Evolutionary conservation across 768 basidiomycete species (phyloP).

Genomic region (Suillus fuscotomentosus): DNA sequence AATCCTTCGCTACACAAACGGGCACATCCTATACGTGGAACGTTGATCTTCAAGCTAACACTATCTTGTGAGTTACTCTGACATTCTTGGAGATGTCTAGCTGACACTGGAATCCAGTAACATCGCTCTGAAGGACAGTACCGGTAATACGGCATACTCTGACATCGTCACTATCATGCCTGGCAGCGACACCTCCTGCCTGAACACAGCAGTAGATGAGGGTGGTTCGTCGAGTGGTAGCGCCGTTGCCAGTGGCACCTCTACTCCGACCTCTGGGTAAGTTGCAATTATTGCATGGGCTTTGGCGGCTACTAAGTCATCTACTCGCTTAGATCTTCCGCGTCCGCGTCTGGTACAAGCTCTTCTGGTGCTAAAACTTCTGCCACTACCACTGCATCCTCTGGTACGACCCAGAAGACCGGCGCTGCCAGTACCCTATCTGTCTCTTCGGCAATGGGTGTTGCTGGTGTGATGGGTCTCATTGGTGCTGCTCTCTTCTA

Average conservation of each 20-base stretch:
- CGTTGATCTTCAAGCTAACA: conserved; percentile 45
- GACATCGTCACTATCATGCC: conserved; percentile 45
- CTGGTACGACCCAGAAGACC: conserved; percentile 22
- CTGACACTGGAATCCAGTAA: conserved; percentile 38
- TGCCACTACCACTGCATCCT: conserved; percentile 13
- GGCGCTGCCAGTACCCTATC: conserved; percentile 33
- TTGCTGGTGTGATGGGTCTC: conserved; percentile 51
- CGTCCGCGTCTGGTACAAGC: conserved; percentile 12
- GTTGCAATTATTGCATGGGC: neutral
- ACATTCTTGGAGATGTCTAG: fast-evolving
- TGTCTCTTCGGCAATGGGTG: conserved; percentile 35
- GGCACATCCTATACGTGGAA: conserved; percentile 52
- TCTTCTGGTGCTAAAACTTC: conserved; percentile 17
- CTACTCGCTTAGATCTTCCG: conserved; percentile 14
- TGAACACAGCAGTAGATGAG: conserved; percentile 20
- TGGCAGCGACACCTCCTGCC: conserved; percentile 33
- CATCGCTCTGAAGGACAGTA: conserved; percentile 55
- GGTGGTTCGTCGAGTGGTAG: conserved; percentile 8
- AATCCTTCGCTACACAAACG: conserved; percentile 46
- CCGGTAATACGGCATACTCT: conserved; percentile 52
- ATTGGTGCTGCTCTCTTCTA: conserved; percentile 50
- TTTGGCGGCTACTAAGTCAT: neutral
- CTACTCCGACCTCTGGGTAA: neutral
- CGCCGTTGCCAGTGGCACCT: conserved; percentile 6
- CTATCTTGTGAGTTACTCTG: conserved; percentile 42